These are phyloP conservation scores for Lizonia empirigonia DNA, from an alignment of 2,329 filamentous ascomycete genomes.

Conservation along the genomic window DNA sequence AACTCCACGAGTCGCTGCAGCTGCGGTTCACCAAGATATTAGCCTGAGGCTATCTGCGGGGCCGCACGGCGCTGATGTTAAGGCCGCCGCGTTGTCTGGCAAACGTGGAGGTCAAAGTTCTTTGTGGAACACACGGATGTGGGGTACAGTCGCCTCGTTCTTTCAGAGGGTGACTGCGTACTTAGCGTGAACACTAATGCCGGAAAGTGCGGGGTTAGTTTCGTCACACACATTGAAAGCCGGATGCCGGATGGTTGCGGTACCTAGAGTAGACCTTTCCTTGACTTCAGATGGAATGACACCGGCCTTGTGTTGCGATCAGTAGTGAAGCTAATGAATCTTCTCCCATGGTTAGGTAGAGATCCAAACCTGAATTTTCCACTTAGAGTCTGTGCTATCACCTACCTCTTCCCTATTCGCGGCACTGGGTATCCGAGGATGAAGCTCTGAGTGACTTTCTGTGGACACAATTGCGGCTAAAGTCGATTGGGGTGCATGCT, in stretches of 20 bases:
- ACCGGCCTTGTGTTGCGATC: not conserved
- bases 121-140: slow-evolving; percentile 38
- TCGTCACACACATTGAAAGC: slow-evolving; percentile 4
- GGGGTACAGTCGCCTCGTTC: slow-evolving; percentile 39
- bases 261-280: not conserved
- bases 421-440: not conserved
- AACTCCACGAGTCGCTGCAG: slow-evolving; percentile 14
- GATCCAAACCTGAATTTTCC: not conserved
- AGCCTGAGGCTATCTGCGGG: slow-evolving; percentile 22
- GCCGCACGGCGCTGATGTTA: slow-evolving; percentile 28
- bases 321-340: not conserved
- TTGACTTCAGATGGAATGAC: not conserved
- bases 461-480: not conserved
- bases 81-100: slow-evolving; percentile 4
- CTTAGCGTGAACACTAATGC: slow-evolving; percentile 33
- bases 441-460: not conserved
- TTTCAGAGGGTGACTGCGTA: slow-evolving; percentile 23
- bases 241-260: not conserved
- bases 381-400: no score
- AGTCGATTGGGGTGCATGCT: slow-evolving; percentile 5
- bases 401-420: not conserved
- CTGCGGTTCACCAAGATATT: slow-evolving; percentile 16
- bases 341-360: not conserved
- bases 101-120: not conserved
- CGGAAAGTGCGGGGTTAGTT: slow-evolving; percentile 31